phyloP scores from a whole-genome alignment of 192 early-diverging fungal species.

The Podila horticola region DNA sequence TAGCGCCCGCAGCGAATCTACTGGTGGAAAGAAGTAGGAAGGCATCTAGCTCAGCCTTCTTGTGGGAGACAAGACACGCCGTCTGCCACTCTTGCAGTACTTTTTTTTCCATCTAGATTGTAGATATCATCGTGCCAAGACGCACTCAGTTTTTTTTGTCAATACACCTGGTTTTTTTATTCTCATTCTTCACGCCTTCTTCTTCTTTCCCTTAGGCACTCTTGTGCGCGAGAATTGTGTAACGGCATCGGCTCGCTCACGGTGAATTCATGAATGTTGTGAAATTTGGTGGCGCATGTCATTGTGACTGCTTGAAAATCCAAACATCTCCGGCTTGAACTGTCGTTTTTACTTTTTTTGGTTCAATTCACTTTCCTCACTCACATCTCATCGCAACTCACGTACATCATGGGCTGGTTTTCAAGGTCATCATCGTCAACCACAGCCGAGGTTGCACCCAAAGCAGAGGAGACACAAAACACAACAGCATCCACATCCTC shows the following conservation, averaged over 20 bases:
- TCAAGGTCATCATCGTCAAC: constrained; percentile 25
- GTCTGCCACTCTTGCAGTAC: no score
- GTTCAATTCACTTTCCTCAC: no score
- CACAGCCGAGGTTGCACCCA: neutral
- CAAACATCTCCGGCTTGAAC: no score
- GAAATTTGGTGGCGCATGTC: neutral
- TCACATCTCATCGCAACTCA: no score
- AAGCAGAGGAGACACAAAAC: neutral
- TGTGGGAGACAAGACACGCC: no score
- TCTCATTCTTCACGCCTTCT: neutral
- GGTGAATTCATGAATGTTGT: neutral
- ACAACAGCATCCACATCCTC: neutral
- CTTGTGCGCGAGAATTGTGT: neutral
- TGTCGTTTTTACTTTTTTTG: no score
- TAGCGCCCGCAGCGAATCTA: neutral
- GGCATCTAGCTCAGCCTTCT: no score
- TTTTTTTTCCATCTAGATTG: no score
- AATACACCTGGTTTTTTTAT: neutral
- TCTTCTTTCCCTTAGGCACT: neutral
- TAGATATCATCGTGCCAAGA: no score
- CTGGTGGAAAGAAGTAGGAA: no score
- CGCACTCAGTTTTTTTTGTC: neutral
- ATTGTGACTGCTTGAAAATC: neutral
- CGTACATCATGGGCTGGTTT: constrained; percentile 41
- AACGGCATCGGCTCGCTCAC: no score